Percentiles rank a stretch among this genome's conserved stretches.
Evolutionary conservation across 495 filamentous ascomycete genomes (phyloP).

Genomic region (Glonium stellatum): DNA sequence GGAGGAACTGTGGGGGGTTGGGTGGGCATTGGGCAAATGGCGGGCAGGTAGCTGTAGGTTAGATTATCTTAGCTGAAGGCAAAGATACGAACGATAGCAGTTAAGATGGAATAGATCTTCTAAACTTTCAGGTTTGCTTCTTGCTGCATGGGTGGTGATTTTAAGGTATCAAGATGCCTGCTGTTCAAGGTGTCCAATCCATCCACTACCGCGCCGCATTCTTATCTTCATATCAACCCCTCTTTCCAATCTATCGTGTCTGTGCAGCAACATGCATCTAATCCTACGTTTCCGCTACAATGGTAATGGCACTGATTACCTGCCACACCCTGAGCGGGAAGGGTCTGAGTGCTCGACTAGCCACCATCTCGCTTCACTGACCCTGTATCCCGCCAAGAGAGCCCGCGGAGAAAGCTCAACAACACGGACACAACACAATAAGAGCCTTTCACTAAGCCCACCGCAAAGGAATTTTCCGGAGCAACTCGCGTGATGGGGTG

Average conservation of each 20-base stretch:
- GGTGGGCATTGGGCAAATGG: background rate
- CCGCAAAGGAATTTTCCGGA: background rate
- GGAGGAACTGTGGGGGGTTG: background rate
- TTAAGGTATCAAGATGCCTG: no score
- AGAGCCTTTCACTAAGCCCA: background rate
- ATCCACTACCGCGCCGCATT: no score
- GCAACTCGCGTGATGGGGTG: background rate
- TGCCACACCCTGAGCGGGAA: no score
- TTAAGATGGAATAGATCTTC: background rate
- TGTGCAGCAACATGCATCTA: no score
- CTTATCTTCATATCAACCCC: no score
- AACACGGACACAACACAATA: background rate
- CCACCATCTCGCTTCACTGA: no score
- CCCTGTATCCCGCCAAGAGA: background rate
- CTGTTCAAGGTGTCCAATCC: no score
- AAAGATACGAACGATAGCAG: background rate
- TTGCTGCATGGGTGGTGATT: no score
- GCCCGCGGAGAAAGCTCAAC: background rate
- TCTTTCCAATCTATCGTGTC: no score
- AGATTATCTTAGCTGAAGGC: background rate
- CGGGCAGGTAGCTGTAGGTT: background rate
- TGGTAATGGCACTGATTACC: no score
- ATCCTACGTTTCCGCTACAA: no score
- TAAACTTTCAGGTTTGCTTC: background rate
- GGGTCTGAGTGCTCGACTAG: no score